Conservation (phyloP, 176 grass and related monocot species). For the Thalia dealbata region DNA sequence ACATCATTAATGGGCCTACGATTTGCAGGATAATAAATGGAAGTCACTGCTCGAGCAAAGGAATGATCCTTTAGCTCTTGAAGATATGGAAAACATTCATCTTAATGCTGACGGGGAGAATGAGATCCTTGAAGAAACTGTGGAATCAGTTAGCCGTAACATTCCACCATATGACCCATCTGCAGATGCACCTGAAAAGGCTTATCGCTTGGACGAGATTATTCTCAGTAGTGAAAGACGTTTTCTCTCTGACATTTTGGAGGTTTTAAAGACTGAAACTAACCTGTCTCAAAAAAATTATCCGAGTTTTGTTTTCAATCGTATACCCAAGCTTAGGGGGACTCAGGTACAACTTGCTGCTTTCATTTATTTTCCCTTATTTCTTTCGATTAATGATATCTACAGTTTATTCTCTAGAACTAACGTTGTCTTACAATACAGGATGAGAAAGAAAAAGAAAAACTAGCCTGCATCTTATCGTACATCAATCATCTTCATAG, state of each 20-base stretch:
- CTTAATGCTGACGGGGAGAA: slow-evolving; percentile 5
- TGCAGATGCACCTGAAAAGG: slow-evolving; percentile 58
- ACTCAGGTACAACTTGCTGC: slow-evolving; percentile 37
- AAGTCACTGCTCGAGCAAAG: slow-evolving; percentile 43
- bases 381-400: not conserved
- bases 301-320: slow-evolving; percentile 74
- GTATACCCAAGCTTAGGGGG: slow-evolving; percentile 44
- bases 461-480: slow-evolving; percentile 60
- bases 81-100: slow-evolving; percentile 31
- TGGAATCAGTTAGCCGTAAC: slow-evolving; percentile 28
- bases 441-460: slow-evolving; percentile 49
- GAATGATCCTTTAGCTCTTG: slow-evolving; percentile 42
- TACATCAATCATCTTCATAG: slow-evolving; percentile 78
- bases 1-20: slow-evolving; percentile 7
- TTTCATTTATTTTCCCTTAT: slow-evolving; percentile 10
- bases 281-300: slow-evolving; percentile 51
- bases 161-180: slow-evolving; percentile 78
- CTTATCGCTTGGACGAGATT: slow-evolving; percentile 67
- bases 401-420: not conserved
- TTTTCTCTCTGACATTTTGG: slow-evolving; percentile 59
- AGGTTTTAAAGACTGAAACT: slow-evolving; percentile 26
- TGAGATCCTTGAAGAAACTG: slow-evolving; percentile 24
- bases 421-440: slow-evolving; percentile 22
- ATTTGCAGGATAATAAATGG: slow-evolving; percentile 66
- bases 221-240: slow-evolving; percentile 51